Conservation (phyloP, 306 rosid genomes). For the Malus sylvestris region DNA sequence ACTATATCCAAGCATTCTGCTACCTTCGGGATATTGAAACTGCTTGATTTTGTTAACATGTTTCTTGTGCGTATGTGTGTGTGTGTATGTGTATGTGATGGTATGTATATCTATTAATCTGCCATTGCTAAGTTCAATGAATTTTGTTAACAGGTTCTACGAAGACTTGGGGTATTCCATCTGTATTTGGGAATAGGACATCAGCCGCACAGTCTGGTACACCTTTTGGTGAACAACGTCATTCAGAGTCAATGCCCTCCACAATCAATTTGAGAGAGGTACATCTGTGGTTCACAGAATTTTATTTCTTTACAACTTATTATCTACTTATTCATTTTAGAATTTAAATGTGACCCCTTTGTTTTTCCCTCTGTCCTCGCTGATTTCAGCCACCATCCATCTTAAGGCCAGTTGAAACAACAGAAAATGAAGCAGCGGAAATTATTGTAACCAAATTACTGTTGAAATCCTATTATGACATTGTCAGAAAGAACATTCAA, state of each 20-base stretch:
- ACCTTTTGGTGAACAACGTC: conserved; percentile 19
- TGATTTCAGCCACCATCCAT: conserved; percentile 34
- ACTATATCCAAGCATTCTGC: neutral
- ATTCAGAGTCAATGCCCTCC: conserved; percentile 23
- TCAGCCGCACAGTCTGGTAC: conserved; percentile 10
- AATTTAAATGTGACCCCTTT: neutral
- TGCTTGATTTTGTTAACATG: neutral
- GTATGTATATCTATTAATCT: neutral
- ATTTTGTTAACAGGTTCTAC: neutral
- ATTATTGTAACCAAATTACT: conserved; percentile 32
- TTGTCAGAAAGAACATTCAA: conserved; percentile 38
- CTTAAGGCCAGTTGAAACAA: conserved; percentile 36
- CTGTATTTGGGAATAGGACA: conserved; percentile 22
- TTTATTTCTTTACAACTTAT: conserved; percentile 2
- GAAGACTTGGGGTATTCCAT: conserved; percentile 29
- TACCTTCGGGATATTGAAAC: neutral
- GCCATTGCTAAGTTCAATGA: neutral
- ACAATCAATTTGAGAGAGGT: conserved; percentile 39
- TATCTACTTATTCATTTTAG: neutral
- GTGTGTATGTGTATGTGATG: neutral
- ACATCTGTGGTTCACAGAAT: neutral
- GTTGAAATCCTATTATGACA: conserved; percentile 35
- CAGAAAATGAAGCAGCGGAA: conserved; percentile 23
- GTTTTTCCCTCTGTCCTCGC: neutral
- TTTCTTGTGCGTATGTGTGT: neutral